phyloP scores from a whole-genome alignment of 176 grass and related monocot species.

The Bolboschoenus planiculmis region DNA sequence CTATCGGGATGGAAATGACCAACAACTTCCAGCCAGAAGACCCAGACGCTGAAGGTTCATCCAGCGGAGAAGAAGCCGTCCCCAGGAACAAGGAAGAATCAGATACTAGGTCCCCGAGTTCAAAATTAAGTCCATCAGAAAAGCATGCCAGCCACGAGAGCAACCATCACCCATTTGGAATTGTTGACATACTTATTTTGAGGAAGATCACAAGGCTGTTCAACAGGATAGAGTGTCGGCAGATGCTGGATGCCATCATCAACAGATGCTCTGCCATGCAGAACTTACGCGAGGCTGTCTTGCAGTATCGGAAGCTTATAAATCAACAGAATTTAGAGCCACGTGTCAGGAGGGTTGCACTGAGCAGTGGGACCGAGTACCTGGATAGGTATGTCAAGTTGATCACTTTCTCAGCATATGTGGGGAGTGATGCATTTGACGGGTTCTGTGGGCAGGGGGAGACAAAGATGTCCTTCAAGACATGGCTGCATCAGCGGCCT shows the following conservation, averaged over 20 bases:
- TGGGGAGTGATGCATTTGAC: constrained; percentile 92
- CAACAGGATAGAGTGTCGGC: constrained; percentile 76
- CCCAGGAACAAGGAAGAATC: constrained; percentile 43
- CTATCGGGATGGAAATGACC: constrained; percentile 53
- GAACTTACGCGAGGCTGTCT: constrained; percentile 91
- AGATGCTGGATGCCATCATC: constrained; percentile 80
- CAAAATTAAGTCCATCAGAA: constrained; percentile 22
- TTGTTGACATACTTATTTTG: constrained; percentile 87
- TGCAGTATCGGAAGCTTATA: constrained; percentile 84
- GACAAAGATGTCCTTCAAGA: constrained; percentile 77
- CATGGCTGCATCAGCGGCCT: constrained; percentile 74
- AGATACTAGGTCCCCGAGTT: constrained; percentile 18
- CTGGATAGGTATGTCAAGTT: constrained; percentile 95
- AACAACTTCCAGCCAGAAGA: constrained; percentile 45
- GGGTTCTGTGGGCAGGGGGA: constrained; percentile 83
- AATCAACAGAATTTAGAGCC: constrained; percentile 89
- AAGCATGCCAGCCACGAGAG: constrained; percentile 37
- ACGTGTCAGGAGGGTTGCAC: constrained; percentile 85
- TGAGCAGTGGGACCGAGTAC: constrained; percentile 91
- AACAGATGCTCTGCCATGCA: constrained; percentile 90
- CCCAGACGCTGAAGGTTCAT: constrained; percentile 30
- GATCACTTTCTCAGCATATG: constrained; percentile 93
- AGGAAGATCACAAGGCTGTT: constrained; percentile 92
- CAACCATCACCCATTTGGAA: constrained; percentile 50
- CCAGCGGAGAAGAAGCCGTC: constrained; percentile 64